Evolutionary conservation across 371 early-diverging fungal genomes (phyloP).

Genomic region (Neoconidiobolus thromboides): DNA sequence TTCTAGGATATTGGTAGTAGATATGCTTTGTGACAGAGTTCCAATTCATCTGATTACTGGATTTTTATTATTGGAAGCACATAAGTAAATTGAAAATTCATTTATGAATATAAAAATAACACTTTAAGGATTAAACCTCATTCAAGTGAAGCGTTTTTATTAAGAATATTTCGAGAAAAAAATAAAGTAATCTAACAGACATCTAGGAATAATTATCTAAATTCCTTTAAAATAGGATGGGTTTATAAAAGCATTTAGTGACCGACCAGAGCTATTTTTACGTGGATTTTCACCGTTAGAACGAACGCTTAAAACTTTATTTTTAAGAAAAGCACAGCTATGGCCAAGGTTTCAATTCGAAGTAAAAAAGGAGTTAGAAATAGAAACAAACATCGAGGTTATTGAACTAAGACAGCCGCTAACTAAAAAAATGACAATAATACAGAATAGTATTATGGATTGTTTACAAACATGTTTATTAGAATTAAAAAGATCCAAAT

Average conservation of each 20-base stretch:
- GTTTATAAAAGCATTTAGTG: conserved; percentile 90
- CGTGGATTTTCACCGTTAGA: conserved; percentile 72
- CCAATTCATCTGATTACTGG: conserved; percentile 64
- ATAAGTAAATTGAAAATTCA: conserved; percentile 22
- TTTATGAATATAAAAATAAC: not conserved
- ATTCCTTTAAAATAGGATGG: conserved; percentile 24
- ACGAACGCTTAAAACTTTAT: conserved; percentile 57
- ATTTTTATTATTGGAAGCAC: conserved; percentile 74
- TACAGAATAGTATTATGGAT: conserved; percentile 67
- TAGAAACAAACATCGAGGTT: conserved; percentile 27
- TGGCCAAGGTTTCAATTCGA: conserved; percentile 79
- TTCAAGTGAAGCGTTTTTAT: conserved; percentile 74
- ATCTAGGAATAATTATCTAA: not conserved
- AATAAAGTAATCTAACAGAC: conserved; percentile 29
- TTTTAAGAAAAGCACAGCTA: conserved; percentile 56
- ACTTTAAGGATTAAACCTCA: conserved; percentile 39
- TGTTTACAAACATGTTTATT: conserved; percentile 61
- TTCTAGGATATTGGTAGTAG: conserved; percentile 83
- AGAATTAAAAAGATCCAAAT: conserved; percentile 50
- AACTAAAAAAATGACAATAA: conserved; percentile 56
- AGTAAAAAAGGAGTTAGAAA: conserved; percentile 37
- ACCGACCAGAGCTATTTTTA: conserved; percentile 53
- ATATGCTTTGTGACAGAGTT: conserved; percentile 65
- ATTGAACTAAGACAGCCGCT: conserved; percentile 67
- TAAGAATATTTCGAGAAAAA: conserved; percentile 54